Evolutionary conservation across 208 protist species (phyloP), one percentile per base, ranked within the genome.

Genomic region (Trypanosoma conorhini): DNA sequence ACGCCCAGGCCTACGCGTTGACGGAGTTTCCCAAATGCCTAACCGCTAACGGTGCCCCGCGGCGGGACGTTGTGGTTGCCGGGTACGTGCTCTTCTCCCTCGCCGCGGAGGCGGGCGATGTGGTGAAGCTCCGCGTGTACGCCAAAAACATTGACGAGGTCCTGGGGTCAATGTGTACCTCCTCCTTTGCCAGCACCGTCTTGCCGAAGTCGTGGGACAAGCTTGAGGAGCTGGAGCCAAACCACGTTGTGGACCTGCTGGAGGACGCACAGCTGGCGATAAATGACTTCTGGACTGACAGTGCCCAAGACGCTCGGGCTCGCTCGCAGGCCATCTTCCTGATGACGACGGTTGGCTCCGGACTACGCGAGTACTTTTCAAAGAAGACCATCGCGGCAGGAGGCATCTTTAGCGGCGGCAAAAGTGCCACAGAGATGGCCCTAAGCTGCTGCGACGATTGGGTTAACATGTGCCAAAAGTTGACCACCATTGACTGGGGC

Each of bases 401-500:
- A 51, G 87, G 87, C n/a, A 67, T 84, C 30, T 91, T 91, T 70
- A 80, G 62, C 30, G 70, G 84, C 46, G 74, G 80, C 31, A 88
- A 83, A 76, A 81, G 68, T 55, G 26, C 77, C 8, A 66, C 88
- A 0, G 89, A 94, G 62, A 77, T 85, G 67, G 88, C 92, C 2
- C 77, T 89, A 30, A 72, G 68, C 35, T 87, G 79, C 72, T 85
- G 83, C 62, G 86, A 91, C 19, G 89, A 97, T 51, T 97, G 92
- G 89, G 57, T 88, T 19, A 76, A 73, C 24, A 85, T 76, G 24
- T 95, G 89, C 63, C 62, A 67, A 21, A 82, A 77, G 64, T 74
- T 97, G 56, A 93, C 87, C 30, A 94, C 88, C 9, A 88, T 97
- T 72, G 89, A 95, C 69, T 97, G 89, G 87, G 86, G 80, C 24